Conservation (phyloP, 768 basidiomycete genomes). For the Galerina marginata region DNA sequence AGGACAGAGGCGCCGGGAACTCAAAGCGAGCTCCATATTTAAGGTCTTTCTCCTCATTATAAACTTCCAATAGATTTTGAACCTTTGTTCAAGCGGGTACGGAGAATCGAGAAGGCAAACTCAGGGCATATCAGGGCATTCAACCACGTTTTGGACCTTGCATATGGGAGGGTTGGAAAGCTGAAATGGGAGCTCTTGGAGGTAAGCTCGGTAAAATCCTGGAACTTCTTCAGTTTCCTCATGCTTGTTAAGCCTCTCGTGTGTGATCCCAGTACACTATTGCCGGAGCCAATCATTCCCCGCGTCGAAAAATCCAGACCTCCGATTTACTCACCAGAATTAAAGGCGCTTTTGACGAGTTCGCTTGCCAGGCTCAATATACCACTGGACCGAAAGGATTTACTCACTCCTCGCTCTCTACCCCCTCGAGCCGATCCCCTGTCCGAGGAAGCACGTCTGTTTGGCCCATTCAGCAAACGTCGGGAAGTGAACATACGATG, state of each 20-base stretch:
- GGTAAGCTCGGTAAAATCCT: conserved; percentile 41
- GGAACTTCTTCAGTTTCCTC: not conserved
- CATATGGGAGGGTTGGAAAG: conserved; percentile 79
- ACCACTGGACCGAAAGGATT: conserved; percentile 43
- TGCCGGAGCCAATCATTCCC: conserved; percentile 55
- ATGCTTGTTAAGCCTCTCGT: conserved; percentile 54
- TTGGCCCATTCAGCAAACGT: conserved; percentile 75
- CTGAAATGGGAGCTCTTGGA: conserved; percentile 71
- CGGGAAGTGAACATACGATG: conserved; percentile 76
- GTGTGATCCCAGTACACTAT: conserved; percentile 45
- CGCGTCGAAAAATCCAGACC: conserved; percentile 59
- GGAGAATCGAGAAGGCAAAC: conserved; percentile 60
- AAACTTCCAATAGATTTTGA: not conserved
- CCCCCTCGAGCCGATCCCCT: conserved; percentile 60
- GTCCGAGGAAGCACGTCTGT: conserved; percentile 61
- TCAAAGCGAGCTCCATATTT: conserved; percentile 53
- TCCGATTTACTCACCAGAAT: conserved; percentile 67
- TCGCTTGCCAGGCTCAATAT: conserved; percentile 49
- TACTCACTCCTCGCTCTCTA: conserved; percentile 58
- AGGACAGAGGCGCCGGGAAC: conserved; percentile 33
- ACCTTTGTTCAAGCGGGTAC: conserved; percentile 50
- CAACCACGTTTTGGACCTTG: conserved; percentile 62
- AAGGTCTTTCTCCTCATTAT: conserved; percentile 45
- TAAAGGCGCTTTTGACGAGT: conserved; percentile 67
- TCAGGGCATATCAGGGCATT: conserved; percentile 54